Evolutionary conservation across 2,329 filamentous ascomycete genomes (phyloP).

Genomic region (Fusarium sp.): DNA sequence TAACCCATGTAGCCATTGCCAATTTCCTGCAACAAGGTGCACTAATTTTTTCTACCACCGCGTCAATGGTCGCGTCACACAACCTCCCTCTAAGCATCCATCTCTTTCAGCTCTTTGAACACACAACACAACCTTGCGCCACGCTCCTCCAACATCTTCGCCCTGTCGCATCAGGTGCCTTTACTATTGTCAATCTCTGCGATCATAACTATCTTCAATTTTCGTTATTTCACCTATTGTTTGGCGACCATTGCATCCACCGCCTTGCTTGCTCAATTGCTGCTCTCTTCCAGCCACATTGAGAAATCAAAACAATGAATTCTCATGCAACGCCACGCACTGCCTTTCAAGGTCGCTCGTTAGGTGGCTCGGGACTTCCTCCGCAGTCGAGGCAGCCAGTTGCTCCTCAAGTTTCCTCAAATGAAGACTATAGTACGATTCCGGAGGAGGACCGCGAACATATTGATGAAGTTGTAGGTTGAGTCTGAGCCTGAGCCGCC

Average conservation of each 20-base stretch:
- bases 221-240: not conserved
- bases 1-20: not conserved
- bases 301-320: constrained; percentile 45
- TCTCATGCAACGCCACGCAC: constrained; percentile 50
- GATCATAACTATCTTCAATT: constrained; percentile 24
- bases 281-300: constrained; percentile 22
- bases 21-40: not conserved
- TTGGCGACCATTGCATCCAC: not conserved
- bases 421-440: constrained; percentile 58
- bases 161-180: constrained; percentile 4
- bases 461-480: constrained; percentile 88
- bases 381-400: constrained; percentile 47
- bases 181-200: constrained; percentile 11
- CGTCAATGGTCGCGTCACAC: constrained; percentile 34
- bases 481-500: not conserved
- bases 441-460: constrained; percentile 92
- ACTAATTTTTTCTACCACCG: constrained; percentile 12
- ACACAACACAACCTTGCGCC: constrained; percentile 32
- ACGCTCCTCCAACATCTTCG: constrained; percentile 23
- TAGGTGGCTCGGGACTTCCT: constrained; percentile 46
- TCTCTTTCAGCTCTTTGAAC: constrained; percentile 20
- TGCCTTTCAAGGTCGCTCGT: constrained; percentile 47
- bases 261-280: constrained; percentile 19
- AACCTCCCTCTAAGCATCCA: constrained; percentile 19
- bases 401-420: constrained; percentile 48